Conservation (phyloP, 1,284 basidiomycete species). For the Agroathelia rolfsii region DNA sequence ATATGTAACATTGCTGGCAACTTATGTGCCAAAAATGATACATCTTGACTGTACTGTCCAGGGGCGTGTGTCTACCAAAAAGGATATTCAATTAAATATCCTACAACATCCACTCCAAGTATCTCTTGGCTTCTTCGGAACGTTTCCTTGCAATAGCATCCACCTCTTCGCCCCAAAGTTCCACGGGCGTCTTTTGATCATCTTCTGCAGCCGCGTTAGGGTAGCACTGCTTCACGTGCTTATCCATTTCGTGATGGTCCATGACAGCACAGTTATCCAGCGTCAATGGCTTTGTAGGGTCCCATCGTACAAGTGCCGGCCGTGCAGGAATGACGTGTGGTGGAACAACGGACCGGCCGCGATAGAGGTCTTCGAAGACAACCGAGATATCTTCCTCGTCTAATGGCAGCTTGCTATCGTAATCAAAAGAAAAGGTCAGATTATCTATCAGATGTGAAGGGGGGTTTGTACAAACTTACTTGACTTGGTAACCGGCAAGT, state of each 20-base stretch:
- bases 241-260: conserved; percentile 63
- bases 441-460: conserved; percentile 1
- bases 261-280: conserved; percentile 78
- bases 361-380: conserved; percentile 81
- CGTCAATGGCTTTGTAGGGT: conserved; percentile 48
- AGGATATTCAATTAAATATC: too few relatives aligned
- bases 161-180: too few relatives aligned
- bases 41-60: too few relatives aligned
- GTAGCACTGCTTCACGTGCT: conserved; percentile 51
- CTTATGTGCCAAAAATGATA: too few relatives aligned
- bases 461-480: conserved; percentile 25
- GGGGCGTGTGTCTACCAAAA: too few relatives aligned
- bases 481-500: conserved; percentile 42
- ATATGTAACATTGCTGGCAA: too few relatives aligned
- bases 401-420: conserved; percentile 58
- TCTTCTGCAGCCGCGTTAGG: conserved; percentile 14
- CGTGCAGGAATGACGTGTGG: conserved; percentile 63
- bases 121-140: too few relatives aligned
- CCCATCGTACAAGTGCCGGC: conserved; percentile 76
- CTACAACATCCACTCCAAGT: too few relatives aligned
- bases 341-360: conserved; percentile 72
- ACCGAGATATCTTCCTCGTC: conserved; percentile 75
- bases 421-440: not conserved
- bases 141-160: too few relatives aligned
- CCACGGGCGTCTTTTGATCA: too few relatives aligned